Evolutionary conservation across 2,329 filamentous ascomycete genomes (phyloP), one percentile per base, ranked within the genome.

Genomic region (Myrmaecium sp.): DNA sequence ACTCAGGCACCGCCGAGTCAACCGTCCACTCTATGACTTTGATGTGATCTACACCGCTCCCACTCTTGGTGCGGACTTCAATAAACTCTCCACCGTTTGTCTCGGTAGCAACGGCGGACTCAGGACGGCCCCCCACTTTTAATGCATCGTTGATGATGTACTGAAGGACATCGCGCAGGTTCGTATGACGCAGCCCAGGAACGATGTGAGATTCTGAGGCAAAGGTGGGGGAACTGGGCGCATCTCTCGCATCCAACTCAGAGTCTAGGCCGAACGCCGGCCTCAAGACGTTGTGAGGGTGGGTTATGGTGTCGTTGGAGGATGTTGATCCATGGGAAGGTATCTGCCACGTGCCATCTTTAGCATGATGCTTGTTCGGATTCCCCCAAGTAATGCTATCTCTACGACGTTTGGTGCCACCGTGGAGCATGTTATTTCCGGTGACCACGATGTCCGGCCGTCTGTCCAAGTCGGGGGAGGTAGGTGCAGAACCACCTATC

Each of bases 81-180:
- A 66, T 62, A 10, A 49, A 45, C 33, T 64, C 62, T 18, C 62
- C 62, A 10, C 44, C 38, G 5, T 58, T 49, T 0, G 55, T 63
- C 25, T 57, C 55, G 29, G 52, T 43, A 4, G 57, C 57, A 28
- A 56, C 50, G 3, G 58, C 58, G n/a, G 57, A 64, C 25, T 66
- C 61, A 6, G 62, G 62, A 18, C 62, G 44, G 17, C 62, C 61
- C 14, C 62, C 62, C 7, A 63, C 52, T 36, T 62, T 62, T 26
- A 66, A 41, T 7, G 59, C 54, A 36, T 65, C 60, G 33, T 60
- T 62, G 34, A 66, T 55, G 7, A 64, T 58, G 30, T 60, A 57
- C 33, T 62, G 59, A 14, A 66, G 40, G 3, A 64, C 51, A 28
- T 64, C 58, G 8, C 58, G 51, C 8, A 65, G 32, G 30, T 55